These are phyloP conservation scores for Cinchona pubescens DNA, from an alignment of 257 asterid species.

Conservation along the genomic window DNA sequence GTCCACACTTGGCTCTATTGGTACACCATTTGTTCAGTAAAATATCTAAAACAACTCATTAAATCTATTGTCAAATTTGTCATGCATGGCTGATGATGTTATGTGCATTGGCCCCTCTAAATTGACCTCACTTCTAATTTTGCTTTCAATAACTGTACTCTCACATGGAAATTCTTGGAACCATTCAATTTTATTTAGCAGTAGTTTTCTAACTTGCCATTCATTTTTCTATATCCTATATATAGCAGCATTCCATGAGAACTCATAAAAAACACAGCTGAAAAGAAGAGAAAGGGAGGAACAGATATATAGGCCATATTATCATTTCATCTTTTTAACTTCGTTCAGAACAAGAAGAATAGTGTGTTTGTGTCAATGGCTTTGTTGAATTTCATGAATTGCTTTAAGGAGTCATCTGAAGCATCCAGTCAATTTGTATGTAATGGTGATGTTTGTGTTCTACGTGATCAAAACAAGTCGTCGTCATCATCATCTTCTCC, in stretches of 20 bases:
- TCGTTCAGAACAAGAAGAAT: background rate
- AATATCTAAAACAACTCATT: background rate
- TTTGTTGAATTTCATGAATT: conserved; percentile 30
- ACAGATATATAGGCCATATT: background rate
- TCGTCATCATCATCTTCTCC: conserved; percentile 8
- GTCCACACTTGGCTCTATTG: background rate
- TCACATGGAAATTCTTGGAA: background rate
- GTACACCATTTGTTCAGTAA: background rate
- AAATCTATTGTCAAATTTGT: conserved; percentile 8
- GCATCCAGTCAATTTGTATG: conserved; percentile 20
- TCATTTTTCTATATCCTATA: background rate
- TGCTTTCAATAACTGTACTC: background rate
- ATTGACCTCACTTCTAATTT: conserved; percentile 9
- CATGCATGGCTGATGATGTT: background rate
- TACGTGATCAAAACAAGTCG: conserved; percentile 23
- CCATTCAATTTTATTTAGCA: background rate
- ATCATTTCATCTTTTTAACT: background rate
- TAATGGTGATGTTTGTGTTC: conserved; percentile 38
- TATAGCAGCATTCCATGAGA: background rate
- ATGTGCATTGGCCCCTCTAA: background rate
- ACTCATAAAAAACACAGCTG: background rate
- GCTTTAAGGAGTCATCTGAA: conserved; percentile 30
- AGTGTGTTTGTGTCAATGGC: conserved; percentile 8
- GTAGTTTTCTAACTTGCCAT: background rate
- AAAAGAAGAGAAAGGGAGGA: background rate